Conservation (phyloP, 1,284 basidiomycete species). For the Schizophyllum commune region DNA sequence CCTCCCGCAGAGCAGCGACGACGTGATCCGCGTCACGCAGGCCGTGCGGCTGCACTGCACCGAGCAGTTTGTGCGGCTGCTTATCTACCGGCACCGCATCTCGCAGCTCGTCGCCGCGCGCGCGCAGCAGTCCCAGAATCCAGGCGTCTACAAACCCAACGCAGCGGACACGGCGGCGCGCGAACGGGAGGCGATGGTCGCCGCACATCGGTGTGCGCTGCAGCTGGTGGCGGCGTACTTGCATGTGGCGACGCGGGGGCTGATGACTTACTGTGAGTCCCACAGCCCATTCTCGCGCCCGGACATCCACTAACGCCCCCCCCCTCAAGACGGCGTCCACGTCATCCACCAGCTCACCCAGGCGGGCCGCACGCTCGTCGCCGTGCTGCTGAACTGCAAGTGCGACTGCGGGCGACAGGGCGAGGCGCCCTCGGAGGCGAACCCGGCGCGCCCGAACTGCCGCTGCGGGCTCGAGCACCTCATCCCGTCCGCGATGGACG, state of each 20-base stretch:
- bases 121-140: constrained; percentile 14
- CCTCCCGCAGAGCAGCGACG: constrained; percentile 42
- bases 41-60: constrained; percentile 78
- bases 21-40: constrained; percentile 83
- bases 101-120: constrained; percentile 65
- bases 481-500: constrained; percentile 75
- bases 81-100: constrained; percentile 72
- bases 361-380: constrained; percentile 83
- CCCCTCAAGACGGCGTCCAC: constrained; percentile 90
- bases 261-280: constrained; percentile 87
- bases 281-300: constrained; percentile 7
- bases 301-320: neutral
- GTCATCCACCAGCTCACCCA: constrained; percentile 91
- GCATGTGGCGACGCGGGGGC: constrained; percentile 76
- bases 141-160: neutral
- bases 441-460: neutral
- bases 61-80: constrained; percentile 77
- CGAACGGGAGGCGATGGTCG: constrained; percentile 62
- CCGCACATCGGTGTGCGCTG: constrained; percentile 66
- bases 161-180: constrained; percentile 44
- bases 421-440: neutral
- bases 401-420: constrained; percentile 28
- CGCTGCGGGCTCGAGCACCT: constrained; percentile 47
- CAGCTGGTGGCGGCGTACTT: constrained; percentile 78
- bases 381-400: constrained; percentile 75